Conservation (phyloP, 768 basidiomycete species). For the Auricularia auricula-judae region DNA sequence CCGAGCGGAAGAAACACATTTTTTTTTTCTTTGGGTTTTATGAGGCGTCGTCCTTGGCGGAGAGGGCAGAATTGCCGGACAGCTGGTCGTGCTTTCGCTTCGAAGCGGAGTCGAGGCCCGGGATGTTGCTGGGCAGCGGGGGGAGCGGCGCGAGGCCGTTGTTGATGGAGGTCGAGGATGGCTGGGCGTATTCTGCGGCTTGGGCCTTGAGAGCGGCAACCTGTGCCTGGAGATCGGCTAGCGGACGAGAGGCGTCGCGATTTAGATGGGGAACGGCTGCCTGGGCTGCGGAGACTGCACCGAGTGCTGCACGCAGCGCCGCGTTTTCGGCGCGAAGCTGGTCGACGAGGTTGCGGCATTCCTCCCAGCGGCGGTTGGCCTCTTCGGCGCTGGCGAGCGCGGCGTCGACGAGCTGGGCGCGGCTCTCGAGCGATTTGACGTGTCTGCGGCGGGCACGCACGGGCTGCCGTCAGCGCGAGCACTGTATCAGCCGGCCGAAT, state of each 20-base stretch:
- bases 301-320: constrained; percentile 58
- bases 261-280: constrained; percentile 10
- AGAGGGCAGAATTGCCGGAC: too few relatives aligned
- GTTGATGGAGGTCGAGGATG: not conserved
- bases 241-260: not conserved
- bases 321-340: constrained; percentile 78
- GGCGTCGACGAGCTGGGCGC: constrained; percentile 75
- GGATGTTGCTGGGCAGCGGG: too few relatives aligned
- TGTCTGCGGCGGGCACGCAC: constrained; percentile 37
- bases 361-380: constrained; percentile 83
- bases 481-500: not conserved
- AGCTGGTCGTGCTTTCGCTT: too few relatives aligned
- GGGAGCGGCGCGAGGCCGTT: too few relatives aligned
- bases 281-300: constrained; percentile 17
- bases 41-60: too few relatives aligned
- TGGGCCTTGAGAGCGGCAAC: not conserved
- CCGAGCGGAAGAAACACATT: too few relatives aligned
- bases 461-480: not conserved
- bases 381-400: constrained; percentile 81
- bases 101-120: too few relatives aligned
- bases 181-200: not conserved
- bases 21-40: too few relatives aligned
- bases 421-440: constrained; percentile 77
- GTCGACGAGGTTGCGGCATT: constrained; percentile 82
- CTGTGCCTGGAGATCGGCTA: not conserved